A percentile compares a stretch with the other conserved stretches of the same genome.
phyloP scores from a whole-genome alignment of 2,329 filamentous ascomycete genomes.

The Coniosporium tulheliwenetii region DNA sequence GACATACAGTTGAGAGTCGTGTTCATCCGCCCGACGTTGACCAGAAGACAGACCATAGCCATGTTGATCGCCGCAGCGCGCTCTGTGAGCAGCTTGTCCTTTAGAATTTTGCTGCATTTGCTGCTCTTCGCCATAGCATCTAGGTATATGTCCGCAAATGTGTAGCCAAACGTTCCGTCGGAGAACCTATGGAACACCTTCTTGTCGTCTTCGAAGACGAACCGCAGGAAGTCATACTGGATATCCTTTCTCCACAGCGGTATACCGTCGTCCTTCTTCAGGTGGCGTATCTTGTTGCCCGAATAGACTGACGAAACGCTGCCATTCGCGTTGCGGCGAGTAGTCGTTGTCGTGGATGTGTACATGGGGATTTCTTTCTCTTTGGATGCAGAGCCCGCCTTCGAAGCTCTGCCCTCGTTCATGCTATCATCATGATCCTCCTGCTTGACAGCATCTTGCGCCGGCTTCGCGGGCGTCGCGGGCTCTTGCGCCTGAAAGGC shows the following conservation, averaged over 20 bases:
- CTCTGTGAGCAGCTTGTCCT: constrained; percentile 90
- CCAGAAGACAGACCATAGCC: constrained; percentile 96
- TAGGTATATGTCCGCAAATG: constrained; percentile 91
- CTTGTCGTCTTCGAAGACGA: constrained; percentile 61
- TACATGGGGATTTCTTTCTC: constrained; percentile 19
- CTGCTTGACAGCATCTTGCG: not conserved
- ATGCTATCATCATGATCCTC: not conserved
- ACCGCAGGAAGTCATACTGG: constrained; percentile 70
- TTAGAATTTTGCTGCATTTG: constrained; percentile 96
- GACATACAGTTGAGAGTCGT: constrained; percentile 86
- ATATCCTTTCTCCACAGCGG: constrained; percentile 79
- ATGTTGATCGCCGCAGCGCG: constrained; percentile 87
- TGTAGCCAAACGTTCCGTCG: constrained; percentile 56
- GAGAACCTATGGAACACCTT: constrained; percentile 85
- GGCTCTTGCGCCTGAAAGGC: not conserved
- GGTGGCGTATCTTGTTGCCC: constrained; percentile 63
- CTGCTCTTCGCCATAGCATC: constrained; percentile 97
- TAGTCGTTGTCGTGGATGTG: constrained; percentile 34
- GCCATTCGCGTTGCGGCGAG: constrained; percentile 46
- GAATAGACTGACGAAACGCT: constrained; percentile 52
- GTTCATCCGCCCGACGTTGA: constrained; percentile 98
- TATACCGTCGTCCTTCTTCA: constrained; percentile 81
- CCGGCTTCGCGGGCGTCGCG: not conserved
- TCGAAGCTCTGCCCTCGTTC: not conserved
- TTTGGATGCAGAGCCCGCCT: not conserved